phyloP scores from a whole-genome alignment of 2,329 filamentous ascomycete genomes.

The Elsinoe arachidis region DNA sequence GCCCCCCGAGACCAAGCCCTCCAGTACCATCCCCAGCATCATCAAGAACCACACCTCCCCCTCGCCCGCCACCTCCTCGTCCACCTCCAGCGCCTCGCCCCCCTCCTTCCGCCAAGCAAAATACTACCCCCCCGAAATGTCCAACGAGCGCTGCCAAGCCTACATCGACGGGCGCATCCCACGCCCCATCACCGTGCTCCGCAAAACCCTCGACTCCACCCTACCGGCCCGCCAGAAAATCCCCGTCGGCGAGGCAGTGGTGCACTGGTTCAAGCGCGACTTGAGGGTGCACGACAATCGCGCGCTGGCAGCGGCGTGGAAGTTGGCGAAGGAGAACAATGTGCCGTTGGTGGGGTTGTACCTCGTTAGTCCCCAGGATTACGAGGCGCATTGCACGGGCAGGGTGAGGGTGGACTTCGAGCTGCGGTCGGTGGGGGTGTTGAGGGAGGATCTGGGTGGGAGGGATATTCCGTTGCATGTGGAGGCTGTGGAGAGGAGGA shows the following conservation, averaged over 20 bases:
- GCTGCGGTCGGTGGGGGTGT: constrained; percentile 57
- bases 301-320: constrained; percentile 56
- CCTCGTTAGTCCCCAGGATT: constrained; percentile 73
- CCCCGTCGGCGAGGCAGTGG: constrained; percentile 51
- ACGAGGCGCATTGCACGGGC: constrained; percentile 68
- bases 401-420: constrained; percentile 72
- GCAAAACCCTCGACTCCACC: constrained; percentile 54
- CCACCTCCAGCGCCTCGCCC: neutral
- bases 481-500: constrained; percentile 60
- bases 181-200: constrained; percentile 63
- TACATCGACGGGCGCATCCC: constrained; percentile 64
- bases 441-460: constrained; percentile 58
- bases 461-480: constrained; percentile 71
- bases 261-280: constrained; percentile 90
- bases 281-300: constrained; percentile 67
- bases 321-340: constrained; percentile 56
- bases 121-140: constrained; percentile 83
- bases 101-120: constrained; percentile 31
- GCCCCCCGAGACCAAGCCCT: neutral
- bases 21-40: neutral
- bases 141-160: constrained; percentile 62
- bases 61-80: neutral
- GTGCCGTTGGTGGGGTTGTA: constrained; percentile 70
- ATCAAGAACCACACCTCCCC: neutral
- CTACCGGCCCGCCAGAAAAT: constrained; percentile 44